Conservation (phyloP, 2,329 filamentous ascomycete genomes). For the Fragosphaeria purpurea region DNA sequence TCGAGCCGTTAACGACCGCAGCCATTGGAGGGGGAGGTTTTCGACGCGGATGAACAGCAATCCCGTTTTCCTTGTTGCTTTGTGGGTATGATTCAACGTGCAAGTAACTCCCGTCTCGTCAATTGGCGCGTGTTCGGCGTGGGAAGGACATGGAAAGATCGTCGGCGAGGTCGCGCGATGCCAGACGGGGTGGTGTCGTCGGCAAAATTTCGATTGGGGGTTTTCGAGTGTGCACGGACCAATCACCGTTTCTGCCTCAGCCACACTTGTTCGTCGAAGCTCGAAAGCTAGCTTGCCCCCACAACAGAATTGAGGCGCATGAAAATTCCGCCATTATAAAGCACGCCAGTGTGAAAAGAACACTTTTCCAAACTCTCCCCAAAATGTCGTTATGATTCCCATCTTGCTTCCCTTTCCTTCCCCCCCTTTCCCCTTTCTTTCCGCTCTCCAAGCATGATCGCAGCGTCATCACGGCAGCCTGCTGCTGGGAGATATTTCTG, state of each 20-base stretch:
- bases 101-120: no score
- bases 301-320: neutral
- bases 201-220: no score
- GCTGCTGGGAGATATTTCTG: conserved; percentile 12
- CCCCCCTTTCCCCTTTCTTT: neutral
- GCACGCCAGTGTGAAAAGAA: neutral
- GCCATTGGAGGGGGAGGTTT: conserved; percentile 4
- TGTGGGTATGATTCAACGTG: no score
- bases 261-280: no score
- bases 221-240: neutral
- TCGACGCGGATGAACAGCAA: no score
- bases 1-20: conserved; percentile 9
- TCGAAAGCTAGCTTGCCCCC: no score
- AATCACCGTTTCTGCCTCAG: neutral
- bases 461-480: conserved; percentile 14
- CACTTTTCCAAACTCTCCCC: conserved; percentile 3
- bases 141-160: neutral
- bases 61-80: no score
- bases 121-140: neutral
- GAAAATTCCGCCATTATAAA: neutral
- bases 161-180: conserved; percentile 3
- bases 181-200: neutral
- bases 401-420: neutral
- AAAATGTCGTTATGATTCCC: neutral
- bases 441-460: conserved; percentile 10